Evolutionary conservation across 768 basidiomycete genomes (phyloP).

Genomic region (Boletus subcaerulescens): DNA sequence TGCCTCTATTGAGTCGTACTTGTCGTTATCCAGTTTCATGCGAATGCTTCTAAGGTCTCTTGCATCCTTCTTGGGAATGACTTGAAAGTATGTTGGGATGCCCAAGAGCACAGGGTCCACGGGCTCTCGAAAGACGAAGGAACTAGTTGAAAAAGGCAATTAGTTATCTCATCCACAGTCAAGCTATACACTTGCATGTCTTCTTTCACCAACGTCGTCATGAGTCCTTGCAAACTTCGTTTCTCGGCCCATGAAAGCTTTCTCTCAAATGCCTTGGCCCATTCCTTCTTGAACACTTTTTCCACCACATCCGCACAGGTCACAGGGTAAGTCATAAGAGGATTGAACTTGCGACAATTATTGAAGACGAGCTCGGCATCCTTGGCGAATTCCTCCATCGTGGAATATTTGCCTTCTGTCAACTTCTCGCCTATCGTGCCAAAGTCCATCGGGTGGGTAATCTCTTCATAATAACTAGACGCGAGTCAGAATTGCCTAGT

Average conservation of each 20-base stretch:
- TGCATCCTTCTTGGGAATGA: conserved; percentile 82
- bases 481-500: background rate
- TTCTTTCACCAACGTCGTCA: conserved; percentile 70
- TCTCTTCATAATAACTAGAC: conserved; percentile 86
- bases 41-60: conserved; percentile 84
- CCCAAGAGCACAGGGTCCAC: conserved; percentile 84
- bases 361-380: conserved; percentile 81
- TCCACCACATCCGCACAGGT: conserved; percentile 73
- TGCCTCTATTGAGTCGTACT: conserved; percentile 72
- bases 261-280: conserved; percentile 70
- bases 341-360: conserved; percentile 94
- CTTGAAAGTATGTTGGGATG: conserved; percentile 85
- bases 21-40: conserved; percentile 75
- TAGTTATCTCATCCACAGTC: background rate
- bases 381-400: conserved; percentile 77
- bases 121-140: conserved; percentile 75
- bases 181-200: conserved; percentile 45
- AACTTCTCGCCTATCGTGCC: conserved; percentile 75
- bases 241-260: conserved; percentile 80
- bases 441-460: conserved; percentile 91
- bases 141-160: conserved; percentile 38
- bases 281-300: conserved; percentile 77
- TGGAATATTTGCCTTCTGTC: conserved; percentile 61
- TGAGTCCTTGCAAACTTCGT: conserved; percentile 64
- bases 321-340: conserved; percentile 70